Evolutionary conservation across 495 filamentous ascomycete species (phyloP).

Genomic region (Haplographium delicatum): DNA sequence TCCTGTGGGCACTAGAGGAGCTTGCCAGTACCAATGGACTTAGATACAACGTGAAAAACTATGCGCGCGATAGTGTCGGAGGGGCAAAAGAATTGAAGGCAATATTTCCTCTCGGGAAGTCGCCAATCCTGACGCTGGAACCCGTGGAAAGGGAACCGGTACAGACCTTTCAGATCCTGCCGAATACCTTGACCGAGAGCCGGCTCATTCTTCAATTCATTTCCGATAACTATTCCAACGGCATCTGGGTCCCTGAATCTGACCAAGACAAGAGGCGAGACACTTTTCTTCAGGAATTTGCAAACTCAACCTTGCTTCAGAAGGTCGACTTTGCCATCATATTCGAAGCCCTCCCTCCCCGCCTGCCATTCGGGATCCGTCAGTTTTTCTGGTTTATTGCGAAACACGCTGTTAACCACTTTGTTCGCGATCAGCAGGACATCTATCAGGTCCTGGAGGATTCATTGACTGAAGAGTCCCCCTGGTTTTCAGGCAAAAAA

Average conservation of each 20-base stretch:
- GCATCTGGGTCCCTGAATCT: not conserved
- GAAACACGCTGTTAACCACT: not conserved
- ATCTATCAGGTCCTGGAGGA: not conserved
- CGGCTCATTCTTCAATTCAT: conserved; percentile 24
- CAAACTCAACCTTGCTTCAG: not conserved
- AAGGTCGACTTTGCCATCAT: not conserved
- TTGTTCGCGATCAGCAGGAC: not conserved
- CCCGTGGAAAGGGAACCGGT: not conserved
- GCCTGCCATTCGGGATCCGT: not conserved
- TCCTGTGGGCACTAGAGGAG: not conserved
- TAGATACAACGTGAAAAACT: not conserved
- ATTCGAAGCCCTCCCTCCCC: not conserved
- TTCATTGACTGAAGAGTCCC: not conserved
- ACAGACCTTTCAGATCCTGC: not conserved
- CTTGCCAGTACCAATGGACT: not conserved
- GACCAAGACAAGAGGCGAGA: not conserved
- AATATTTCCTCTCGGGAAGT: not conserved
- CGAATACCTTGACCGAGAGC: not conserved
- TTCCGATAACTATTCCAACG: not conserved
- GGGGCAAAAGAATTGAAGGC: not conserved
- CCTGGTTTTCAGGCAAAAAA: not conserved
- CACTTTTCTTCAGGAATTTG: not conserved
- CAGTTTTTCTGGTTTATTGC: not conserved
- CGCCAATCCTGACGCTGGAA: not conserved
- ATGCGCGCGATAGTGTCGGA: no score